Conservation (phyloP, 1,139 yeast genomes). For the Blastobotrys elegans region DNA sequence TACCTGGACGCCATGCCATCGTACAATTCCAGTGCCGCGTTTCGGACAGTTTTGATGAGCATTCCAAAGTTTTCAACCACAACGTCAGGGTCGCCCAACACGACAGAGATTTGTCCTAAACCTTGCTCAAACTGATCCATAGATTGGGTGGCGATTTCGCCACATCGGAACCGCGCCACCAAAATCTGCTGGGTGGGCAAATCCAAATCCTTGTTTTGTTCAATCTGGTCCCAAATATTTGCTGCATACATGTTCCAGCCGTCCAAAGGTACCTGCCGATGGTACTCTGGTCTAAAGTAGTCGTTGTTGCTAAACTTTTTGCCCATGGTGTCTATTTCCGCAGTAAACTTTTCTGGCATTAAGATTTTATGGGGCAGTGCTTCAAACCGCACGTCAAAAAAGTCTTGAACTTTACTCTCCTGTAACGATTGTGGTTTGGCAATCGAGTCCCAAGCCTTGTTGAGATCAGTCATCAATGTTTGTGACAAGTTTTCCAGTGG, state of each 20-base stretch:
- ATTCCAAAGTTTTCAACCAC: constrained; percentile 32
- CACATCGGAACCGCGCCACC: constrained; percentile 92
- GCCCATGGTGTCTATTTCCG: constrained; percentile 61
- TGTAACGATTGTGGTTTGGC: constrained; percentile 55
- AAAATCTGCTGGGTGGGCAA: constrained; percentile 93
- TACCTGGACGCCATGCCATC: constrained; percentile 73
- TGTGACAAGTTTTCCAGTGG: constrained; percentile 67
- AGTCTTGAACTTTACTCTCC: constrained; percentile 60
- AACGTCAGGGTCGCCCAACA: constrained; percentile 17
- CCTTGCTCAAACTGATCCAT: constrained; percentile 43
- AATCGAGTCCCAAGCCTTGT: constrained; percentile 71
- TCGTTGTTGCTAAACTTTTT: constrained; percentile 44
- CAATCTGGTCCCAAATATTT: constrained; percentile 92
- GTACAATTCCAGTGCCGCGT: constrained; percentile 45
- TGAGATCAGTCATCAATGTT: constrained; percentile 66
- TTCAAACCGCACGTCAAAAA: constrained; percentile 78
- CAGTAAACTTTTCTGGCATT: constrained; percentile 66
- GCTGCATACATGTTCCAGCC: constrained; percentile 94
- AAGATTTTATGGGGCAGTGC: constrained; percentile 82
- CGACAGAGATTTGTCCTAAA: constrained; percentile 26
- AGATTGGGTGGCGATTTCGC: constrained; percentile 63
- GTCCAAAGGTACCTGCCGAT: constrained; percentile 84
- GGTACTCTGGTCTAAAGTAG: constrained; percentile 68
- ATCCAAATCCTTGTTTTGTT: constrained; percentile 86
- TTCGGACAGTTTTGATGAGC: constrained; percentile 25